Conservation (phyloP, 768 basidiomycete genomes). For the Termitomyces sp. region DNA sequence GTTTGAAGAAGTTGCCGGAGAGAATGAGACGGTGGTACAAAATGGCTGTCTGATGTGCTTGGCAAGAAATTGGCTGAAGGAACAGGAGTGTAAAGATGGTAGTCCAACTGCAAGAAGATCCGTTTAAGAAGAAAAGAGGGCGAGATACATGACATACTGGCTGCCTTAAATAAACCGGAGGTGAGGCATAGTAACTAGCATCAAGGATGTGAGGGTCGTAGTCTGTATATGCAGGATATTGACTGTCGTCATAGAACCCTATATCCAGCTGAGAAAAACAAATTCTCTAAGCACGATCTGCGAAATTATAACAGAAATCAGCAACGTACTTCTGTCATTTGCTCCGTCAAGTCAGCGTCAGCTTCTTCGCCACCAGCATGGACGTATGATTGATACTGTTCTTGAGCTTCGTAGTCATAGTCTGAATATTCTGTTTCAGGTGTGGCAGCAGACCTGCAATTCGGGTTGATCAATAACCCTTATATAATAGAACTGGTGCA, state of each 20-base stretch:
- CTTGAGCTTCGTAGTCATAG: constrained; percentile 16
- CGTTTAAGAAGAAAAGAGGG: constrained; percentile 1
- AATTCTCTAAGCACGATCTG: neutral
- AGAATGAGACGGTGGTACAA: constrained; percentile 49
- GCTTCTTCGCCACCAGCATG: constrained; percentile 20
- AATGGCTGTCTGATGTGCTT: constrained; percentile 50
- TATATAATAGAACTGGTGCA: neutral
- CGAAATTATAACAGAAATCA: neutral
- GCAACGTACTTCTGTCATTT: constrained; percentile 27
- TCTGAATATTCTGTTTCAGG: constrained; percentile 17
- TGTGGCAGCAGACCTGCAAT: constrained; percentile 14
- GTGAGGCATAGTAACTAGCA: constrained; percentile 35
- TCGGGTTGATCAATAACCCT: neutral
- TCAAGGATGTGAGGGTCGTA: constrained; percentile 33
- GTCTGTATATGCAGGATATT: constrained; percentile 27
- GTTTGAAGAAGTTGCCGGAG: constrained; percentile 41
- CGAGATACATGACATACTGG: constrained; percentile 46
- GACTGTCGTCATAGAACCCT: constrained; percentile 23
- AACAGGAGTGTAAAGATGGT: constrained; percentile 84
- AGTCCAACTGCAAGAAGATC: constrained; percentile 59
- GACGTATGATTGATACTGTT: constrained; percentile 21
- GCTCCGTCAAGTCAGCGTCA: constrained; percentile 21
- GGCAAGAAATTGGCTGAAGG: constrained; percentile 51
- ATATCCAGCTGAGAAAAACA: constrained; percentile 20
- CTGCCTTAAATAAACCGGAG: constrained; percentile 55